Base-by-base conservation (phyloP, 345 rosid species). In the Carallia brachiata region DNA sequence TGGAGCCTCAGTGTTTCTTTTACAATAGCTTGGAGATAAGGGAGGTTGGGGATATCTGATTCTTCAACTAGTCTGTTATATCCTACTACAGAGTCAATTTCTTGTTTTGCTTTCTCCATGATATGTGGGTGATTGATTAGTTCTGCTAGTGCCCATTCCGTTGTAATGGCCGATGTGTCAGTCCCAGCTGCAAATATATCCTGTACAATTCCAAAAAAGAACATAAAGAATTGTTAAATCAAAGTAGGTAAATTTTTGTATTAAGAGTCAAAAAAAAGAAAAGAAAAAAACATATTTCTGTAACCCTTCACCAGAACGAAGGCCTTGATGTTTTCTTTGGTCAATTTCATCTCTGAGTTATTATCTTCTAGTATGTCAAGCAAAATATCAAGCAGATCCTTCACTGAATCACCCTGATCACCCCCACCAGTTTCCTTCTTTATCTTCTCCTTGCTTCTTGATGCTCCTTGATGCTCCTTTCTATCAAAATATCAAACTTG, bases 1-100 rank as follows among this genome's bases (percentile, higher is more conserved):
- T 91, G 97, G 19, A 91, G 91, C 75, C 96, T 74, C 0, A 88
- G 75, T 54, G 94, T 85, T 82, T 90, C 92, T 58, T 87, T 90
- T 48, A 77, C 76, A 31, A 83, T 74, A 1, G 91, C 83, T 75
- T 86, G 89, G 52, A 88, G 79, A 82, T 84, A 87, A n/a, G 91
- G 88, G 53, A 90, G 88, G 15, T 86, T 75, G 0, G 80, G 69
- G 6, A 87, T 73, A 19, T 91, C 91, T 36, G 84, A 78, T 78
- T 91, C 97, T 78, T 85, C 77, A 19, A 89, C 84, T 58, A 89
- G 66, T 52, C 83, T 84, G 32, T 18, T 57, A 13, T 34, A 71
- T 67, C 89, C 85, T 13, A 86, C 70, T 19, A 74, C 62, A 0
- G 39, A 18, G 60, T 84, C 80, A 34, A 89, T 89, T 77, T 89